These are phyloP conservation scores for Acrodontium crateriforme DNA, from an alignment of 2,329 filamentous ascomycete species.

Conservation along the genomic window DNA sequence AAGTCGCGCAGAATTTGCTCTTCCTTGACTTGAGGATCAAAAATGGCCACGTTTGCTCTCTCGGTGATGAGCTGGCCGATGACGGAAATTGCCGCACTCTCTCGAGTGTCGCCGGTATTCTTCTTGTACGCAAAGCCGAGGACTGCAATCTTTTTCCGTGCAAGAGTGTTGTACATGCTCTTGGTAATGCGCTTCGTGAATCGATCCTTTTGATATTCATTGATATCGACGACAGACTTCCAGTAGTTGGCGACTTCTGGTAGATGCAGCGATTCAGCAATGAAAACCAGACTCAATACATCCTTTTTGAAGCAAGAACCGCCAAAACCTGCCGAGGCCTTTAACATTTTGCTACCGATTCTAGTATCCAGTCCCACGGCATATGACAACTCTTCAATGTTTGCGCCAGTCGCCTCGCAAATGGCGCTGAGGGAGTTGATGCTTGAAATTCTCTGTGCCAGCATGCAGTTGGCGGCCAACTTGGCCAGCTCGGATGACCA, in stretches of 20 bases:
- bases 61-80: conserved; percentile 53
- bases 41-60: conserved; percentile 49
- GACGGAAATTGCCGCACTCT: conserved; percentile 55
- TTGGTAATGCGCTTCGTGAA: conserved; percentile 54
- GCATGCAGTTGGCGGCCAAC: conserved; percentile 65
- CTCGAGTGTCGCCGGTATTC: conserved; percentile 61
- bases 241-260: conserved; percentile 64
- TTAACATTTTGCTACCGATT: conserved; percentile 60
- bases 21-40: conserved; percentile 41
- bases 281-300: conserved; percentile 57
- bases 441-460: conserved; percentile 66
- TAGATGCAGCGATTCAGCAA: conserved; percentile 55
- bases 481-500: conserved; percentile 72
- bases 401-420: conserved; percentile 61
- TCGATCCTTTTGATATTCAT: conserved; percentile 58
- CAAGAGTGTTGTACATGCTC: conserved; percentile 54
- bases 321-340: conserved; percentile 64
- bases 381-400: conserved; percentile 57
- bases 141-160: conserved; percentile 55
- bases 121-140: conserved; percentile 72
- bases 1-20: conserved; percentile 22
- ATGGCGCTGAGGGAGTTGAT: conserved; percentile 73
- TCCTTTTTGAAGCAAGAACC: conserved; percentile 77
- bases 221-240: conserved; percentile 60
- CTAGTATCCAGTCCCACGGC: conserved; percentile 54